Evolutionary conservation across 352 stramenopile species (phyloP).

Genomic region (Phytophthora melonis): DNA sequence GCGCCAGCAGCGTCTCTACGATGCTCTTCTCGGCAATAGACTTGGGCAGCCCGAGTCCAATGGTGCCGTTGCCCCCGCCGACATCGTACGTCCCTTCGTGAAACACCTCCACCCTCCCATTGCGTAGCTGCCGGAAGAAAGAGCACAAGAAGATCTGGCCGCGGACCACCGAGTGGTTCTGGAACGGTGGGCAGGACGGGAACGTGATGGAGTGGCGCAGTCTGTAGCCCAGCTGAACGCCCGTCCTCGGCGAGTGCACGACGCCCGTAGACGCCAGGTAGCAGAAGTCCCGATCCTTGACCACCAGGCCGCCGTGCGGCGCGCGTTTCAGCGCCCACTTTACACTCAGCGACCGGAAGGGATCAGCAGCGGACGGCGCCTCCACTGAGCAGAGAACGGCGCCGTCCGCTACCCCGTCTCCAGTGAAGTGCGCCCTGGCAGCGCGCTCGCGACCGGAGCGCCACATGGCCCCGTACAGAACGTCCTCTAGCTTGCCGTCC

Average conservation of each 20-base stretch:
- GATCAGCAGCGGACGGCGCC: slow-evolving; percentile 35
- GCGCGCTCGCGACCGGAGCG: slow-evolving; percentile 38
- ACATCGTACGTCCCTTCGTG: slow-evolving; percentile 69
- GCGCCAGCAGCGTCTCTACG: slow-evolving; percentile 51
- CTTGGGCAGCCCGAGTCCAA: slow-evolving; percentile 48
- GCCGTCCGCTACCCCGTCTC: slow-evolving; percentile 53
- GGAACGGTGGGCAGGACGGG: slow-evolving; percentile 53
- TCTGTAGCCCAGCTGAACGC: slow-evolving; percentile 51
- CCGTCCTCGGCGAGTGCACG: slow-evolving; percentile 39
- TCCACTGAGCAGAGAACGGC: slow-evolving; percentile 54
- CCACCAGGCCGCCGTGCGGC: slow-evolving; percentile 42
- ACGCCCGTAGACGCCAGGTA: slow-evolving; percentile 51
- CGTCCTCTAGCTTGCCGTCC: slow-evolving; percentile 50
- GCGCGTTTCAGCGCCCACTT: slow-evolving; percentile 58
- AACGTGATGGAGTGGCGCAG: slow-evolving; percentile 74
- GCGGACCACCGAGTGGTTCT: slow-evolving; percentile 65
- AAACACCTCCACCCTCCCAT: slow-evolving; percentile 68
- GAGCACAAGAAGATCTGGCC: slow-evolving; percentile 73
- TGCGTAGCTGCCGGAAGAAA: slow-evolving; percentile 70
- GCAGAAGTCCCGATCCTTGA: slow-evolving; percentile 64
- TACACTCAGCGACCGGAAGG: slow-evolving; percentile 56
- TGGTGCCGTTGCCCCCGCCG: slow-evolving; percentile 36
- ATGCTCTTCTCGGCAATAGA: slow-evolving; percentile 57
- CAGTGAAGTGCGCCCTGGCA: slow-evolving; percentile 44
- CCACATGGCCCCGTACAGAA: slow-evolving; percentile 62